These are phyloP conservation scores for Bruguiera hainesii DNA, from an alignment of 441 rosid species.

Conservation along the genomic window DNA sequence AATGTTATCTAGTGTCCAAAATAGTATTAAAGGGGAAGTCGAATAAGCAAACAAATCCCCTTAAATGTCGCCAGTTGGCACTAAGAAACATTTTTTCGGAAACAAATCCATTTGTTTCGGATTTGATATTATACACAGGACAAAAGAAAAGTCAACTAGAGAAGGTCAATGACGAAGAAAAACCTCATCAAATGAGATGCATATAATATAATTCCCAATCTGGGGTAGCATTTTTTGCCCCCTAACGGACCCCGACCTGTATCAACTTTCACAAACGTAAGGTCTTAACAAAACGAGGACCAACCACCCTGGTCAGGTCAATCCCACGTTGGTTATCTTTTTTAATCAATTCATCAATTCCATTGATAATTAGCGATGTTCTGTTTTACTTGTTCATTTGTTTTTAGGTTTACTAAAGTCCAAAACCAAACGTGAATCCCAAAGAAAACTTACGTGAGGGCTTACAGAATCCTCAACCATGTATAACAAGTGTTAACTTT, in stretches of 20 bases:
- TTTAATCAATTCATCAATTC: not conserved
- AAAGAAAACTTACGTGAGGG: too few relatives aligned
- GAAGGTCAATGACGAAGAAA: slow-evolving; percentile 1
- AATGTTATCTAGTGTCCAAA: not conserved
- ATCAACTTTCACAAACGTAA: too few relatives aligned
- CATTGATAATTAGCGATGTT: not conserved
- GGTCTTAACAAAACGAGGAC: not conserved
- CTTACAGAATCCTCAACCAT: too few relatives aligned
- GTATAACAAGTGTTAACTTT: too few relatives aligned
- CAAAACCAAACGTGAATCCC: not conserved
- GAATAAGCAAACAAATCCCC: slow-evolving; percentile 5
- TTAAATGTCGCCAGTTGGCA: not conserved
- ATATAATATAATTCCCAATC: slow-evolving; percentile 6
- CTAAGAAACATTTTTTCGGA: too few relatives aligned
- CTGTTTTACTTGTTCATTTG: not conserved
- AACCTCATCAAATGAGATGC: not conserved
- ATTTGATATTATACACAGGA: not conserved
- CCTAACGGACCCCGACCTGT: too few relatives aligned
- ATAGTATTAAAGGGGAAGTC: not conserved
- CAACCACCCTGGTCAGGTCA: slow-evolving; percentile 8
- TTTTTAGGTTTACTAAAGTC: not conserved
- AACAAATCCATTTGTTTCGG: slow-evolving; percentile 1
- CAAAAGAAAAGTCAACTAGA: slow-evolving; percentile 16
- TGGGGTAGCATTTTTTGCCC: too few relatives aligned
- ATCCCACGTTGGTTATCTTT: slow-evolving; percentile 7